phyloP scores from a whole-genome alignment of 352 stramenopile genomes.

The Elongisporangium undulatum region DNA sequence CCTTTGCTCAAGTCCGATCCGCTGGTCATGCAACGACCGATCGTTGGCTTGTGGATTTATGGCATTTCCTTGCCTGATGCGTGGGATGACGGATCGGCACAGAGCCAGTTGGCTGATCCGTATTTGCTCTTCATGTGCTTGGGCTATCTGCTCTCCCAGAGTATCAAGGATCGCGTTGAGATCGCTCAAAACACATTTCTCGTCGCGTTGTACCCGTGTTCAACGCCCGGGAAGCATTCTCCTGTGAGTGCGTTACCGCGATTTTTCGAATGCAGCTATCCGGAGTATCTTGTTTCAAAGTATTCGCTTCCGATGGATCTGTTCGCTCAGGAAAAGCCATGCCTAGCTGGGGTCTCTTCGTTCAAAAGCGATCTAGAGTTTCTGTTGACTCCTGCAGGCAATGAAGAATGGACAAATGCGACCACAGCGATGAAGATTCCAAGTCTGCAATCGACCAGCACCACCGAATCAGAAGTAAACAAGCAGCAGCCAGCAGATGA shows the following conservation, averaged over 20 bases:
- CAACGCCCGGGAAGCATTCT: background rate
- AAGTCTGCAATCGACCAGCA: background rate
- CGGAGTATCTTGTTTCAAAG: conserved; percentile 5
- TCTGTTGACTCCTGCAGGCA: conserved; percentile 21
- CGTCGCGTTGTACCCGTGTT: conserved; percentile 47
- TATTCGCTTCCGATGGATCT: conserved; percentile 29
- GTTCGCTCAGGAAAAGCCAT: conserved; percentile 29
- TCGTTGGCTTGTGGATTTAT: conserved; percentile 75
- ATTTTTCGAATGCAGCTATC: conserved; percentile 68
- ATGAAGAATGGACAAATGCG: conserved; percentile 35
- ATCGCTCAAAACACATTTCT: conserved; percentile 59
- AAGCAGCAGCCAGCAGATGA: background rate
- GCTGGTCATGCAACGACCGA: conserved; percentile 54
- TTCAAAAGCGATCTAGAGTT: conserved; percentile 52
- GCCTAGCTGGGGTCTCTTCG: conserved; percentile 48
- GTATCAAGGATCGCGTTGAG: conserved; percentile 55
- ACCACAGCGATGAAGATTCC: conserved; percentile 26
- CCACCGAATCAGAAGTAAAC: background rate
- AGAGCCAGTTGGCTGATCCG: conserved; percentile 36
- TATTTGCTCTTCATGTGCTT: conserved; percentile 60
- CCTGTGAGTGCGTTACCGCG: conserved; percentile 38
- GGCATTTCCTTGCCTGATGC: conserved; percentile 53
- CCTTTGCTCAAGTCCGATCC: conserved; percentile 69
- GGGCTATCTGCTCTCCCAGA: conserved; percentile 38
- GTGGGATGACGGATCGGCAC: conserved; percentile 27